Evolutionary conservation across 176 grass and related monocot species (phyloP).

Genomic region (Musa schizocarpa): DNA sequence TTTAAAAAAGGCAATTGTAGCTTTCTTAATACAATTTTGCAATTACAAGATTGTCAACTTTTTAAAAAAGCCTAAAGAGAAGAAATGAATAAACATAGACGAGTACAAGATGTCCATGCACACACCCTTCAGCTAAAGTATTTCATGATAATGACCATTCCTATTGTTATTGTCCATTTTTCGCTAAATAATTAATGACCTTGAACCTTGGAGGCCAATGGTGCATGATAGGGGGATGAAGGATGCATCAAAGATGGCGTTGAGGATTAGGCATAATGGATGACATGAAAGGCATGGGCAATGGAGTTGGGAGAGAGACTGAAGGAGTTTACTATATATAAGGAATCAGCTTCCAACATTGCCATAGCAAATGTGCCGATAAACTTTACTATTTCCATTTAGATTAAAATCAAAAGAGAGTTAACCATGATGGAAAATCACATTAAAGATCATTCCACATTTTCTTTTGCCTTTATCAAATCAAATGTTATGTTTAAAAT

Average conservation of each 20-base stretch:
- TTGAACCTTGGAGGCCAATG: too few relatives aligned
- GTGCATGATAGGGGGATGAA: not conserved
- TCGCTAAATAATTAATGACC: too few relatives aligned
- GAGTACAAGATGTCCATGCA: not conserved
- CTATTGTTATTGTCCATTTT: too few relatives aligned
- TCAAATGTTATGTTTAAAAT: not conserved
- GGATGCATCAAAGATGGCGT: too few relatives aligned
- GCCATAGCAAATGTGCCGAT: too few relatives aligned
- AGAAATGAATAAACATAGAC: not conserved
- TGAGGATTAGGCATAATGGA: not conserved
- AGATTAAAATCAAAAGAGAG: too few relatives aligned
- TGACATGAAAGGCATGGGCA: not conserved
- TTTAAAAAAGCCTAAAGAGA: not conserved
- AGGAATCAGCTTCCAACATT: not conserved
- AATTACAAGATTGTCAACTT: too few relatives aligned
- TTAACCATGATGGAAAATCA: too few relatives aligned
- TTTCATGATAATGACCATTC: too few relatives aligned
- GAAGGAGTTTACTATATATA: not conserved
- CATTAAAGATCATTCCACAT: not conserved
- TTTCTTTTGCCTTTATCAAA: not conserved
- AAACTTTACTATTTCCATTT: too few relatives aligned
- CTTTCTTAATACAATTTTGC: too few relatives aligned
- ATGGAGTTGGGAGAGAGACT: not conserved
- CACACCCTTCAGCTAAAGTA: not conserved
- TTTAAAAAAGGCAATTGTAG: too few relatives aligned